Percentiles rank a stretch among this genome's conserved stretches.
phyloP scores from a whole-genome alignment of 1,284 basidiomycete genomes.

The Microstroma glucosiphilum region DNA sequence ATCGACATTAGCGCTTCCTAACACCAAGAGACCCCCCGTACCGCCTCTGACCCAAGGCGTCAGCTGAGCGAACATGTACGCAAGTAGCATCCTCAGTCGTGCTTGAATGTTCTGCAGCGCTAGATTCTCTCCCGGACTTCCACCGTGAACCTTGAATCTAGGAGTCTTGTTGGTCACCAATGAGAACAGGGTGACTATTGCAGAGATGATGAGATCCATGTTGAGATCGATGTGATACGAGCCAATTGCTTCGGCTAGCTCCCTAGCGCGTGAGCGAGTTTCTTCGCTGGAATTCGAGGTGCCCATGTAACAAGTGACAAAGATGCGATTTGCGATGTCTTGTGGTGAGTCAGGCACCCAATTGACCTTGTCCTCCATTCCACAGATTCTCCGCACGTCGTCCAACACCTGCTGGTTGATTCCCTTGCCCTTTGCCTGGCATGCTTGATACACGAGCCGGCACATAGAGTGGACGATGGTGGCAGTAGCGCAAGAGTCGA shows the following conservation, averaged over 20 bases:
- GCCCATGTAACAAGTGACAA: conserved; percentile 99
- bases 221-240: conserved; percentile 80
- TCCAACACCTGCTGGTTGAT: conserved; percentile 62
- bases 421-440: conserved; percentile 51
- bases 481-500: conserved; percentile 93
- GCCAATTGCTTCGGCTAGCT: conserved; percentile 79
- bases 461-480: conserved; percentile 96
- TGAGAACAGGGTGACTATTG: conserved; percentile 74
- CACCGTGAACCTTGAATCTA: conserved; percentile 81
- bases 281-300: conserved; percentile 88
- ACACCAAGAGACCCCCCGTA: conserved; percentile 77
- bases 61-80: conserved; percentile 94
- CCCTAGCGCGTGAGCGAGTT: conserved; percentile 77
- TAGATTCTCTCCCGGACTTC: conserved; percentile 78
- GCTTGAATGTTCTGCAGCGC: conserved; percentile 98
- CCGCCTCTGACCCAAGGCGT: conserved; percentile 85
- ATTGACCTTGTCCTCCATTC: conserved; percentile 55
- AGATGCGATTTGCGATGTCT: conserved; percentile 78
- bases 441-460: conserved; percentile 71
- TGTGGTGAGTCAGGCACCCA: conserved; percentile 79
- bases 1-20: conserved; percentile 96
- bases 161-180: conserved; percentile 77
- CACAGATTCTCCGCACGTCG: conserved; percentile 80
- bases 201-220: conserved; percentile 85
- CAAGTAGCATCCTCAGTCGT: conserved; percentile 86